These are phyloP conservation scores for Aspergillus arachidicola DNA, from an alignment of 2,329 filamentous ascomycete species.

Conservation along the genomic window DNA sequence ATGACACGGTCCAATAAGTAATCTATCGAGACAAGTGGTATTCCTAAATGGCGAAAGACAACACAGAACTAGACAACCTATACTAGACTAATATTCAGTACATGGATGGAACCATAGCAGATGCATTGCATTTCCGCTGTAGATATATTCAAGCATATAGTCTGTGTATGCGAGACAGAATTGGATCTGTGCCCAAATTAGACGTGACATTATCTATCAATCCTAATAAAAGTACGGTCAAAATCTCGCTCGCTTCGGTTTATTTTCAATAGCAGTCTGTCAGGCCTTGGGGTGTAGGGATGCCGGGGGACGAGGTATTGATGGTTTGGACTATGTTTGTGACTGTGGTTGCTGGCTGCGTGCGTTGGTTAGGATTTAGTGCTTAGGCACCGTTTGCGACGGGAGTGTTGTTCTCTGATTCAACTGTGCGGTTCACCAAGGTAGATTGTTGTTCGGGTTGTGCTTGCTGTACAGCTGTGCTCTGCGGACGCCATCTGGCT, in stretches of 20 bases:
- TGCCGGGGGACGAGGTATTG: background rate
- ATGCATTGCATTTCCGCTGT: background rate
- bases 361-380: background rate
- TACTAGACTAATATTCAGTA: background rate
- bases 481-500: constrained; percentile 57
- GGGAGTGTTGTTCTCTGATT: background rate
- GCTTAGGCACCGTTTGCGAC: background rate
- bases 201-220: background rate
- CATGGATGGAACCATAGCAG: background rate
- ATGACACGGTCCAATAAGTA: background rate
- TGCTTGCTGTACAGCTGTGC: constrained; percentile 27
- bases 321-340: background rate
- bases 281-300: background rate
- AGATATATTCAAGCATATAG: background rate
- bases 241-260: background rate
- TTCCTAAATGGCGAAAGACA: background rate
- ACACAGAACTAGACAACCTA: background rate
- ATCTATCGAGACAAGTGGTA: background rate
- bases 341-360: background rate
- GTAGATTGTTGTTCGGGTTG: constrained; percentile 15
- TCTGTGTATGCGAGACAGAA: background rate
- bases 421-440: constrained; percentile 12
- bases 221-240: background rate
- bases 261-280: background rate
- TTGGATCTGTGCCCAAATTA: background rate